A percentile compares a stretch with the other conserved stretches of the same genome.
Conservation (phyloP, 163 green algal genomes). For the Chlorella variabilis region DNA sequence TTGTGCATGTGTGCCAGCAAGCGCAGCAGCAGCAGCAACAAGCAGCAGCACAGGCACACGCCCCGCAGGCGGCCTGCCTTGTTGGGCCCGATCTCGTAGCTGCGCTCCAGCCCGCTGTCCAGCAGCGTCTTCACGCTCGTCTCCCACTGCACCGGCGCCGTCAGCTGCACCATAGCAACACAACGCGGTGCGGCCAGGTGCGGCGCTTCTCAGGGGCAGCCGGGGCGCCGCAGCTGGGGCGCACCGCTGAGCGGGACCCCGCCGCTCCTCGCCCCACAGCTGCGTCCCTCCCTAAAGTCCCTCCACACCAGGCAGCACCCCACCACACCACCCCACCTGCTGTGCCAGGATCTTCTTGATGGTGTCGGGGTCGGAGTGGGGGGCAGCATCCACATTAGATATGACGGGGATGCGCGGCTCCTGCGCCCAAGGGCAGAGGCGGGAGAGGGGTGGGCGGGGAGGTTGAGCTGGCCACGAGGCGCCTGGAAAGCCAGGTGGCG, state of each 20-base stretch:
- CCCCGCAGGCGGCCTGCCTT: conserved; percentile 59
- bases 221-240: no score
- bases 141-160: conserved; percentile 97
- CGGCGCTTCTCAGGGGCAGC: no score
- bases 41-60: not conserved
- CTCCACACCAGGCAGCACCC: no score
- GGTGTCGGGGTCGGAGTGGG: conserved; percentile 91
- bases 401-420: conserved; percentile 92
- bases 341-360: conserved; percentile 94
- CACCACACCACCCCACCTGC: conserved; percentile 67
- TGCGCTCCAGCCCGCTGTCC: conserved; percentile 82
- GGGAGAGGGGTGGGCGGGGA: not conserved
- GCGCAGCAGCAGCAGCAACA: not conserved
- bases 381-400: conserved; percentile 96
- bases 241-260: no score
- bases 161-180: conserved; percentile 74
- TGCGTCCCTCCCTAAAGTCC: no score
- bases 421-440: not conserved
- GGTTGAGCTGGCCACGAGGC: not conserved
- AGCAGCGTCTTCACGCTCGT: conserved; percentile 88
- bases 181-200: not conserved
- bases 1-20: no score
- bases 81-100: conserved; percentile 96
- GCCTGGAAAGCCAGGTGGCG: no score
- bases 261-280: no score